Percentiles rank a stretch among this genome's conserved stretches.
Evolutionary conservation across 2,329 filamentous ascomycete genomes (phyloP).

Genomic region (Botrytis byssoidea): DNA sequence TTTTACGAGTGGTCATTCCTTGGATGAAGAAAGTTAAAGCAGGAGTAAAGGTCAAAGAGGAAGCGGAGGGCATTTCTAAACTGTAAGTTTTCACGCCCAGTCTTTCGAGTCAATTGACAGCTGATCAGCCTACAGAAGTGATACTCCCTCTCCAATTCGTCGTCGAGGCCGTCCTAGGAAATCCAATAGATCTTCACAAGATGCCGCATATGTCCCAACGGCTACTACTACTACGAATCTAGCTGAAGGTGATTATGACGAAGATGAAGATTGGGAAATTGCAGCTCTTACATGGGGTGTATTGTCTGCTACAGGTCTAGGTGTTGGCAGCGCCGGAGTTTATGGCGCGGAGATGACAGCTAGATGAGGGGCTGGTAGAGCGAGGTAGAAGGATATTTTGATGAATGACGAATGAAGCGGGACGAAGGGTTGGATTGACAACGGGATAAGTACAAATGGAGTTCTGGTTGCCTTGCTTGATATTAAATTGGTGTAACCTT

Average conservation of each 20-base stretch:
- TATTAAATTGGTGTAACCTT: background rate
- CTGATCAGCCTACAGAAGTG: background rate
- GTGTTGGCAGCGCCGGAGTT: slow-evolving; percentile 46
- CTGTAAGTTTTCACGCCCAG: background rate
- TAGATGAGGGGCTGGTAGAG: slow-evolving; percentile 10
- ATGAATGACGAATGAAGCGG: background rate
- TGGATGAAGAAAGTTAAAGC: slow-evolving; percentile 28
- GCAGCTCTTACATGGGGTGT: slow-evolving; percentile 49
- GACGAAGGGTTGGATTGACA: background rate
- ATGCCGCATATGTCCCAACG: slow-evolving; percentile 41
- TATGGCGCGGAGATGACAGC: slow-evolving; percentile 45
- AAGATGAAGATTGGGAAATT: slow-evolving; percentile 48
- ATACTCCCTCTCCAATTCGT: slow-evolving; percentile 19
- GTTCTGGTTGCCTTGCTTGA: background rate
- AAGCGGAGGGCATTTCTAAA: background rate
- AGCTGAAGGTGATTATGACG: slow-evolving; percentile 44
- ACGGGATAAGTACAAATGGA: background rate
- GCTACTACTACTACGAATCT: slow-evolving; percentile 34
- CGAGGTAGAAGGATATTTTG: background rate
- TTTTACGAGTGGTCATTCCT: slow-evolving; percentile 45
- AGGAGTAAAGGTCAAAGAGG: background rate
- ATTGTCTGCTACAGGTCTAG: slow-evolving; percentile 46
- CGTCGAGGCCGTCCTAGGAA: slow-evolving; percentile 20
- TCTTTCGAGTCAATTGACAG: background rate
- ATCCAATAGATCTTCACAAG: slow-evolving; percentile 30